A percentile compares a stretch with the other conserved stretches of the same genome.
phyloP scores from a whole-genome alignment of 2,329 filamentous ascomycete genomes.

The Beauveria asiatica region DNA sequence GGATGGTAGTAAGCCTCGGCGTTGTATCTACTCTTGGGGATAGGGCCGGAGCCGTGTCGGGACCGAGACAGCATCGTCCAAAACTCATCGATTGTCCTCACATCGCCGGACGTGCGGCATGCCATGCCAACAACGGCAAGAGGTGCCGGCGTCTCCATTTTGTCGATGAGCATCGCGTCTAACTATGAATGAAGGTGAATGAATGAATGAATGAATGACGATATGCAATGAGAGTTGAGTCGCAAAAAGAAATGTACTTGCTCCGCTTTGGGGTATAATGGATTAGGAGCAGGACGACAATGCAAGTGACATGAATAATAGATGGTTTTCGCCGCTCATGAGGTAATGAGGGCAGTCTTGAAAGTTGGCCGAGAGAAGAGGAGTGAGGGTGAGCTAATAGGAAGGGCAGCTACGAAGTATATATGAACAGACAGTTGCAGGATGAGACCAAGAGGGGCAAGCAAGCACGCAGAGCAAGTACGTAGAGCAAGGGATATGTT shows the following conservation, averaged over 20 bases:
- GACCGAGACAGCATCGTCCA: constrained; percentile 35
- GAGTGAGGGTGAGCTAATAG: not conserved
- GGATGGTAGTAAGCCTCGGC: constrained; percentile 33
- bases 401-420: not conserved
- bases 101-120: constrained; percentile 36
- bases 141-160: constrained; percentile 17
- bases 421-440: not conserved
- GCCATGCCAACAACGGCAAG: constrained; percentile 41
- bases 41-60: constrained; percentile 31
- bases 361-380: not conserved
- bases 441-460: not conserved
- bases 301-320: not conserved
- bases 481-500: not conserved
- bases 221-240: constrained; percentile 1
- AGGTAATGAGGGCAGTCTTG: not conserved
- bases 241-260: constrained; percentile 1
- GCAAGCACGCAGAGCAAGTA: not conserved
- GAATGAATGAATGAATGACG: not conserved
- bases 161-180: not conserved
- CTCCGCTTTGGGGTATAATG: constrained; percentile 6
- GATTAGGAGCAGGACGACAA: not conserved
- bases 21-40: constrained; percentile 40
- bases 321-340: not conserved
- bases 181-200: not conserved
- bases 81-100: constrained; percentile 33